A percentile compares a stretch with the other conserved stretches of the same genome.
Conservation (phyloP, 805 yeast genomes). For the Metschnikowia lunata region DNA sequence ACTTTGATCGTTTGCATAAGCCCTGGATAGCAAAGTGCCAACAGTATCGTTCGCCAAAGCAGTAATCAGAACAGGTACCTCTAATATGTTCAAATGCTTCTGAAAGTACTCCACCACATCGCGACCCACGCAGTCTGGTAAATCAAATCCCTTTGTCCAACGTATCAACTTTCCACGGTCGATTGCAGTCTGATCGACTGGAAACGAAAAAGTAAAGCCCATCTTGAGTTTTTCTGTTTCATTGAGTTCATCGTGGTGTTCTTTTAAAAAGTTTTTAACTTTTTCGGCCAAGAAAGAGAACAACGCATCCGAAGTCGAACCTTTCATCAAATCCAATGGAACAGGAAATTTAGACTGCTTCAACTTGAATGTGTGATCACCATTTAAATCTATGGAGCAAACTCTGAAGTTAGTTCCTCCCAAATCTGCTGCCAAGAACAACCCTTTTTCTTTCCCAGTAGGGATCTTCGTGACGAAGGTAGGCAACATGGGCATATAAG, state of each 20-base stretch:
- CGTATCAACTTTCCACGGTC: conserved; percentile 77
- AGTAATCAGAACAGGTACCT: conserved; percentile 65
- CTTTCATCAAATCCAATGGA: conserved; percentile 72
- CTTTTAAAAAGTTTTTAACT: conserved; percentile 58
- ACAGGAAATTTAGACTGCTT: conserved; percentile 75
- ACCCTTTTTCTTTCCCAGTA: conserved; percentile 77
- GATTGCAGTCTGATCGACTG: conserved; percentile 80
- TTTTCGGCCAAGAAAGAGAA: conserved; percentile 73
- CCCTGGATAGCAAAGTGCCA: conserved; percentile 85
- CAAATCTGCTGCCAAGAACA: conserved; percentile 83
- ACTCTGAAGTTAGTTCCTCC: conserved; percentile 97
- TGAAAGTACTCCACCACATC: conserved; percentile 79
- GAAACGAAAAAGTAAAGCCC: conserved; percentile 95
- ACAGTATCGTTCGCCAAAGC: conserved; percentile 96
- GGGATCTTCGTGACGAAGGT: conserved; percentile 84
- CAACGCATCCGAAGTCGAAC: conserved; percentile 56
- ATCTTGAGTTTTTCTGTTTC: conserved; percentile 46
- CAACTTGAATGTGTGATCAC: conserved; percentile 73
- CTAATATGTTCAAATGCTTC: conserved; percentile 53
- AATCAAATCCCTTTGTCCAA: conserved; percentile 95
- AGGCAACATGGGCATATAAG: conserved; percentile 81
- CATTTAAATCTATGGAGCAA: conserved; percentile 75
- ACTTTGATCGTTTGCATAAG: conserved; percentile 64
- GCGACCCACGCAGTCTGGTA: conserved; percentile 77
- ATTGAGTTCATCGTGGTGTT: conserved; percentile 53